A percentile compares a stretch with the other conserved stretches of the same genome.
phyloP scores from a whole-genome alignment of 176 grass and related monocot species.

The Metroxylon sagu region DNA sequence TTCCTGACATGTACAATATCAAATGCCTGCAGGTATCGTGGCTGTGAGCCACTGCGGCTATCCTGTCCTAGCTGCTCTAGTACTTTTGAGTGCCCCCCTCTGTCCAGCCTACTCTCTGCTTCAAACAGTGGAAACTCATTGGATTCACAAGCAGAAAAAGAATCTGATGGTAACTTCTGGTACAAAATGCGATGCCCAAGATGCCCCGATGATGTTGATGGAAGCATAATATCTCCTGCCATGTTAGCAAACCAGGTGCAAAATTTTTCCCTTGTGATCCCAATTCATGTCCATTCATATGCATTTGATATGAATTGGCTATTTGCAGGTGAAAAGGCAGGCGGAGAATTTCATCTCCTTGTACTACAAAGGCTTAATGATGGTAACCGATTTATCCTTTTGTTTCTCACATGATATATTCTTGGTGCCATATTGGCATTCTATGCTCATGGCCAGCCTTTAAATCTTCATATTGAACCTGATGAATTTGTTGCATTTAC shows the following conservation, averaged over 20 bases:
- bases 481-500: background rate
- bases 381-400: conserved; percentile 31
- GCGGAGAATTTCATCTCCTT: conserved; percentile 74
- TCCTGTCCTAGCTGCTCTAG: conserved; percentile 78
- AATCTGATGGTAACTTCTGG: conserved; percentile 69
- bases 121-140: conserved; percentile 18
- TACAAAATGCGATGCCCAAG: conserved; percentile 55
- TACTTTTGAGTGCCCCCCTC: conserved; percentile 71
- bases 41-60: conserved; percentile 70
- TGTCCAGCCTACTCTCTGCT: conserved; percentile 67
- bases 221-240: conserved; percentile 46
- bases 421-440: background rate
- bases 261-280: background rate
- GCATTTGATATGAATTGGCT: conserved; percentile 10
- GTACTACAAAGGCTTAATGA: conserved; percentile 81
- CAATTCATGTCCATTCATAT: background rate
- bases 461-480: conserved; percentile 1
- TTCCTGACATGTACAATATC: background rate
- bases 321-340: conserved; percentile 81
- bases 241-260: conserved; percentile 85
- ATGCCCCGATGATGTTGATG: conserved; percentile 59
- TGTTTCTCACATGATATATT: background rate
- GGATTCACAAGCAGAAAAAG: conserved; percentile 39
- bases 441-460: background rate
- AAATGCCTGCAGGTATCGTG: conserved; percentile 57